Base-by-base conservation (phyloP, 805 yeast species). In the Kuraishia piskuri region DNA sequence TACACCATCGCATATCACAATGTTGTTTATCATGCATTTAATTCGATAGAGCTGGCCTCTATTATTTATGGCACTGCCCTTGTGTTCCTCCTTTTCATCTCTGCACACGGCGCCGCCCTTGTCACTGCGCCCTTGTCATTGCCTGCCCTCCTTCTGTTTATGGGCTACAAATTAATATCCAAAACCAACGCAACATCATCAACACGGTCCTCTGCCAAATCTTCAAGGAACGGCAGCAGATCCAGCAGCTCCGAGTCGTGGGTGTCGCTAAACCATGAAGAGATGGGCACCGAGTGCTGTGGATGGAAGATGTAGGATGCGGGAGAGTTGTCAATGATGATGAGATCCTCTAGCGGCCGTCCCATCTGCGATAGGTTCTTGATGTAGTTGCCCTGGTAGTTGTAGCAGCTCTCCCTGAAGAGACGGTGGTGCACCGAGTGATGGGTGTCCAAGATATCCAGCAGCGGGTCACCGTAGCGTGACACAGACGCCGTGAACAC, bases 231-330 rank as follows among this genome's bases (percentile, higher is more conserved):
- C 14, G 98, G 99, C 53, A 94, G 72, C 69, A 94, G 81, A 69
- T 94, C 99, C 57, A 88, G 69, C 62, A 94, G 76, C 75, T 94
- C 99, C 67, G 91, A 91, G 68, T 94, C 99, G 68, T 94, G 99
- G 25, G 94, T 83, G 70, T 94, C 99, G 59, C 96, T 88, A 75
- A 94, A 94, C 99, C 99, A 94, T 67, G 94, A 85, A 59, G 96
- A 88, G 25, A 94, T 88, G 22, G 99, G 99, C 25, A 94, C 86
- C 8, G 98, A 96, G 72, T 94, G 97, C 68, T 90, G 96, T 21
- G 99, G 99, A 66, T 94, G 98, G 76, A 94, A 88, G 54, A 92
- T 84, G 69, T 94, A 94, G n/a, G 97, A 89, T 2, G 98, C 96
- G 1, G 99, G 98, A 2, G 98, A 91, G 69, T 94, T 94, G 73